Conservation (phyloP, 2,329 filamentous ascomycete genomes). For the Rhinocladiella similis region DNA sequence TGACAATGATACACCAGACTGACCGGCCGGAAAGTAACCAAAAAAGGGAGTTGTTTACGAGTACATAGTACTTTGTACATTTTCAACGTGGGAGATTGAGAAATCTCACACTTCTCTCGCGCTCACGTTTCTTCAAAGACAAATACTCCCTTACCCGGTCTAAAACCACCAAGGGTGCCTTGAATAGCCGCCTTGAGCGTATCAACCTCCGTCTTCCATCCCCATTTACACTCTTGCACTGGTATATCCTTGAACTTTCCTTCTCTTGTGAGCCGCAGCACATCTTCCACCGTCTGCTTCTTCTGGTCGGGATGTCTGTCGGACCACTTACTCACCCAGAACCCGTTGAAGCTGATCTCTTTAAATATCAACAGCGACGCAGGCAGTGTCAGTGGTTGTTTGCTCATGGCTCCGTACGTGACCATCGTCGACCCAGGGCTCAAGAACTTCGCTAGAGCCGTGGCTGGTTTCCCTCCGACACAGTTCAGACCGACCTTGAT, state of each 20-base stretch:
- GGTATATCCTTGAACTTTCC: slow-evolving; percentile 83
- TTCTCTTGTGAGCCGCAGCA: slow-evolving; percentile 71
- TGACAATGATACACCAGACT: no score
- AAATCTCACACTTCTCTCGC: no score
- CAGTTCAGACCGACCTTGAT: slow-evolving; percentile 86
- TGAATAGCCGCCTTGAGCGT: slow-evolving; percentile 73
- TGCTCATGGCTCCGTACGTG: slow-evolving; percentile 94
- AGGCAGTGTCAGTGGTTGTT: slow-evolving; percentile 78
- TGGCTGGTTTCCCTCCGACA: slow-evolving; percentile 84
- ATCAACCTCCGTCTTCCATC: slow-evolving; percentile 72
- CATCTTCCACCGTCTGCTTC: slow-evolving; percentile 77
- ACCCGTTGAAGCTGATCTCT: slow-evolving; percentile 83
- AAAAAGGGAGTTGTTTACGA: no score
- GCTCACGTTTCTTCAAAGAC: slow-evolving; percentile 60
- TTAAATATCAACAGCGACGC: slow-evolving; percentile 91
- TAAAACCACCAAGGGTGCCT: slow-evolving; percentile 79
- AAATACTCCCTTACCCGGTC: slow-evolving; percentile 87
- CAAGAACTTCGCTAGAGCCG: slow-evolving; percentile 73
- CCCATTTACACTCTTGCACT: slow-evolving; percentile 79
- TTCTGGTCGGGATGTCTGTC: slow-evolving; percentile 72
- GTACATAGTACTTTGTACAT: no score
- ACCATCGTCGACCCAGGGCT: slow-evolving; percentile 72
- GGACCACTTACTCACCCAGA: slow-evolving; percentile 93
- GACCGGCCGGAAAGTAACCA: no score
- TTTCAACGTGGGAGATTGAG: no score